Percentiles rank a stretch among this genome's conserved stretches.
phyloP scores from a whole-genome alignment of 176 grass and related monocot species.

The Olyra latifolia region DNA sequence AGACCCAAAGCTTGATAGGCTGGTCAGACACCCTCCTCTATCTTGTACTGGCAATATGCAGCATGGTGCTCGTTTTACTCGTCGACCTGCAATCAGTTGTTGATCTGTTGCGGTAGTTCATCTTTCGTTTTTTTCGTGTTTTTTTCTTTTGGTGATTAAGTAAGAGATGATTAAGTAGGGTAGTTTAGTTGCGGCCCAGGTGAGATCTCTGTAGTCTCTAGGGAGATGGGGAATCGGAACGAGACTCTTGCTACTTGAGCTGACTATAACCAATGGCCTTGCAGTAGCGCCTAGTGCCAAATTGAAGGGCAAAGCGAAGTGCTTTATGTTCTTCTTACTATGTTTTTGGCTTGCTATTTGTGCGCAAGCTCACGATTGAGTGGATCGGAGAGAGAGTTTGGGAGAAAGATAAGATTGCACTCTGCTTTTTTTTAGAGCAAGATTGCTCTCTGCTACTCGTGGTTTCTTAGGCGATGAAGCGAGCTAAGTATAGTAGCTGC shows the following conservation, averaged over 20 bases:
- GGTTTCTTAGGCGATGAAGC: not conserved
- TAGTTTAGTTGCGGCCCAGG: not conserved
- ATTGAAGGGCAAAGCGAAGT: not conserved
- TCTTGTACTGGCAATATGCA: not conserved
- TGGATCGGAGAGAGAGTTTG: not conserved
- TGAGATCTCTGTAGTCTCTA: not conserved
- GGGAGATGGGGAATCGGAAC: not conserved
- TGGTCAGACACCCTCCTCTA: constrained; percentile 19
- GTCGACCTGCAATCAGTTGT: not conserved
- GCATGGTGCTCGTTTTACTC: not conserved
- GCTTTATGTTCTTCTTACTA: not conserved
- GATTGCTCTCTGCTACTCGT: not conserved
- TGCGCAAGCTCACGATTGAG: not conserved
- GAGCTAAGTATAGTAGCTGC: not conserved
- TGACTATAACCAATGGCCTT: not conserved
- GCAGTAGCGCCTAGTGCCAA: not conserved
- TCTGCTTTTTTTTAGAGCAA: no score
- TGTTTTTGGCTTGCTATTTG: not conserved
- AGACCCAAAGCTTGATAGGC: constrained; percentile 26
- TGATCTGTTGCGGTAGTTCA: not conserved
- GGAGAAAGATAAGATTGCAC: not conserved
- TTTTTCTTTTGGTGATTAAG: not conserved
- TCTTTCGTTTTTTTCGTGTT: not conserved
- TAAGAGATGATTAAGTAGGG: not conserved
- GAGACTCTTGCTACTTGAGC: not conserved